phyloP scores from a whole-genome alignment of 1,284 basidiomycete genomes.

The Leucoagaricus sp. region DNA sequence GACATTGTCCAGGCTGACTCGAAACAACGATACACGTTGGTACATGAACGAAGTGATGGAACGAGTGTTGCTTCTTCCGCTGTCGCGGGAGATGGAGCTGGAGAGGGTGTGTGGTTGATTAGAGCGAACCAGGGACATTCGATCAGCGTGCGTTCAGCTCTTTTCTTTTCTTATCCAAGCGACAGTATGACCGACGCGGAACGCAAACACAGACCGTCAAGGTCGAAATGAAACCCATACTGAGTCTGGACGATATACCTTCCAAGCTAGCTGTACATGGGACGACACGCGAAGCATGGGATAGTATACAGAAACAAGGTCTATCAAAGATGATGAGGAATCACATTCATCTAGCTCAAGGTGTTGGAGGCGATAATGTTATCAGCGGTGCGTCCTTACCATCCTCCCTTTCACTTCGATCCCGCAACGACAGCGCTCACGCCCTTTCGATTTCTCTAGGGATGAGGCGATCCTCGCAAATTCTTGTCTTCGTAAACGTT shows the following conservation, averaged over 20 bases:
- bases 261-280: conserved; percentile 75
- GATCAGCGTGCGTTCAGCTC: conserved; percentile 54
- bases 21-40: conserved; percentile 78
- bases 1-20: conserved; percentile 74
- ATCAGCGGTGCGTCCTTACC: conserved; percentile 62
- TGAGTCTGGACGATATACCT: conserved; percentile 62
- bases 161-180: background rate
- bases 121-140: conserved; percentile 96
- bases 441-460: too few species aligned
- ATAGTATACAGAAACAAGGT: conserved; percentile 72
- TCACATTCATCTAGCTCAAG: conserved; percentile 87
- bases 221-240: conserved; percentile 68
- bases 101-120: conserved; percentile 71
- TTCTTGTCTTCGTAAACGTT: conserved; percentile 79
- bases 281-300: conserved; percentile 70
- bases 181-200: background rate
- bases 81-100: conserved; percentile 4
- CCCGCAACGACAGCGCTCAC: too few species aligned
- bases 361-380: conserved; percentile 57
- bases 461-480: conserved; percentile 72
- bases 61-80: conserved; percentile 15
- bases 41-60: conserved; percentile 53
- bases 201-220: conserved; percentile 66
- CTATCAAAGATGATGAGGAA: conserved; percentile 86
- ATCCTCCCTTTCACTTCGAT: background rate